Conservation (phyloP, 2,329 filamentous ascomycete genomes). For the Talaromyces sp. region DNA sequence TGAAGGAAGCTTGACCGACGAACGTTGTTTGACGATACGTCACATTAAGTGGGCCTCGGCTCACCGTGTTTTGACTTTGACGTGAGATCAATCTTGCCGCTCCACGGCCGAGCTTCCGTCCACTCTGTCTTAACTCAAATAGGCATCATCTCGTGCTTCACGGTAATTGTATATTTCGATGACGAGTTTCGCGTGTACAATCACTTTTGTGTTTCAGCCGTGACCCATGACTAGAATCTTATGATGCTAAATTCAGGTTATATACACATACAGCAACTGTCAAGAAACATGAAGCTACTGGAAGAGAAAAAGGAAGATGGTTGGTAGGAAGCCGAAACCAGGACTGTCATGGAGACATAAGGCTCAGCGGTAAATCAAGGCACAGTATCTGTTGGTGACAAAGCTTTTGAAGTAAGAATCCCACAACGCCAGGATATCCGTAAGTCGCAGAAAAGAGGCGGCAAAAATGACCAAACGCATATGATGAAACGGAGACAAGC, state of each 20-base stretch:
- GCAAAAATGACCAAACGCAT: slow-evolving; percentile 8
- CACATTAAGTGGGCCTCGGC: slow-evolving; percentile 11
- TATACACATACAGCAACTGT: slow-evolving; percentile 6
- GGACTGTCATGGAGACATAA: neutral
- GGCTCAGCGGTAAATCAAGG: neutral
- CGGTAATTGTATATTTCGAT: neutral
- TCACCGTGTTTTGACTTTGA: neutral
- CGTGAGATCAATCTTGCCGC: slow-evolving; percentile 4
- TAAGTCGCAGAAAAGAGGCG: slow-evolving; percentile 28
- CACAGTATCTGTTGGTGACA: slow-evolving; percentile 2
- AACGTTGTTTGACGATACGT: neutral
- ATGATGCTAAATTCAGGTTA: slow-evolving; percentile 5
- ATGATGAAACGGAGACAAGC: slow-evolving; percentile 20
- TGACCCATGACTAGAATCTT: neutral
- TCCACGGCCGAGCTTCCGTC: neutral
- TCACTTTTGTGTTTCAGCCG: slow-evolving; percentile 1
- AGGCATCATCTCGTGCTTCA: neutral
- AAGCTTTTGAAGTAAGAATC: slow-evolving; percentile 14
- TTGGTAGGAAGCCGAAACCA: neutral
- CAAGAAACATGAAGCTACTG: neutral
- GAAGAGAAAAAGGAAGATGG: slow-evolving; percentile 1
- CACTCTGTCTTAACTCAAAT: neutral
- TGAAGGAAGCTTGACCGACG: neutral
- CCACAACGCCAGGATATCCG: slow-evolving; percentile 43
- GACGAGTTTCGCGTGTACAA: neutral